Evolutionary conservation across 306 rosid genomes (phyloP).

Genomic region (Mucuna pruriens): DNA sequence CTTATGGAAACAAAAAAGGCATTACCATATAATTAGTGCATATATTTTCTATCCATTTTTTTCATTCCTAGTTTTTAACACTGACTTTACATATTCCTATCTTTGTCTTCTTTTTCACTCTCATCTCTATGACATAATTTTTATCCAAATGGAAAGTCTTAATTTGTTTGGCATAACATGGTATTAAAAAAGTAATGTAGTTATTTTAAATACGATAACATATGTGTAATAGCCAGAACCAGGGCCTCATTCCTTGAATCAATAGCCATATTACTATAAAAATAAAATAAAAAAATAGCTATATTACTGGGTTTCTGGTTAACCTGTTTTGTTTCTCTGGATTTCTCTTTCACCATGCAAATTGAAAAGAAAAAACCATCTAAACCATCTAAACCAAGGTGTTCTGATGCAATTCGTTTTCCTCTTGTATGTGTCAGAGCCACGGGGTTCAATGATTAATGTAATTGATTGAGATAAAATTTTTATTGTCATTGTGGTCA

Average conservation of each 20-base stretch:
- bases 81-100: background rate
- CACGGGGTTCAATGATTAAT: no score
- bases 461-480: no score
- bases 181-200: background rate
- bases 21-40: background rate
- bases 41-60: background rate
- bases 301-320: background rate
- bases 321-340: background rate
- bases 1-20: background rate
- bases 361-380: background rate
- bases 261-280: background rate
- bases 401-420: conserved; percentile 5
- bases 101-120: background rate
- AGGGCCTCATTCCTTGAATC: conserved; percentile 1
- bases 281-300: no score
- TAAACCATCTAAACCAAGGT: background rate
- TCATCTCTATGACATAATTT: background rate
- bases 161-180: background rate
- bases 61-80: background rate
- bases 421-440: conserved; percentile 12
- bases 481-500: no score
- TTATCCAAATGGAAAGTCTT: background rate
- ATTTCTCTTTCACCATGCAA: background rate
- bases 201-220: background rate
- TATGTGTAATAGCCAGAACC: background rate